phyloP scores from a whole-genome alignment of 192 early-diverging fungal species.

The Phlyctochytrium arcticum region DNA sequence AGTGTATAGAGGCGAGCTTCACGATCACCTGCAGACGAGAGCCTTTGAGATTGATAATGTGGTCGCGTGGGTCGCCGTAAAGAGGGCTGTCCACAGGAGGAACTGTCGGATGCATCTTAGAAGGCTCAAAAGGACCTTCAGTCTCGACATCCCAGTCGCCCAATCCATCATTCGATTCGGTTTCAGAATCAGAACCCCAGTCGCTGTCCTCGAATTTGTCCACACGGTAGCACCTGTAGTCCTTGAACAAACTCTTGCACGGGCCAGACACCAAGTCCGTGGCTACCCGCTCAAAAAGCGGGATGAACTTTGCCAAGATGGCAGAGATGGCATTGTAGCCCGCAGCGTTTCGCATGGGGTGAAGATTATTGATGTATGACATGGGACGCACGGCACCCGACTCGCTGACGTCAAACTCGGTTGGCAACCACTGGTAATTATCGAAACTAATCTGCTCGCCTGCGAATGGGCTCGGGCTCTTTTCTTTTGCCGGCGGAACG shows the following conservation, averaged over 20 bases:
- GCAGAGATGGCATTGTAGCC: slow-evolving; percentile 49
- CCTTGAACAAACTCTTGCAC: neutral
- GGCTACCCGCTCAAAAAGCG: slow-evolving; percentile 51
- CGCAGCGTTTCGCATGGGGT: slow-evolving; percentile 42
- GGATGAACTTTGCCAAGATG: slow-evolving; percentile 54
- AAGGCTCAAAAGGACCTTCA: neutral
- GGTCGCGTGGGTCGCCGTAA: neutral
- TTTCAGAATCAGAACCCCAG: neutral
- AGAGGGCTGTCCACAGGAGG: neutral
- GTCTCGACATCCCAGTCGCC: neutral
- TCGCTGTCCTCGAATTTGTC: slow-evolving; percentile 19
- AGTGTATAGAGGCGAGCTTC: slow-evolving; percentile 64
- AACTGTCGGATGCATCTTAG: neutral
- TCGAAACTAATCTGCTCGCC: neutral
- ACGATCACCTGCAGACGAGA: slow-evolving; percentile 58
- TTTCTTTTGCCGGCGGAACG: too few species aligned
- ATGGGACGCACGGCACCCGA: slow-evolving; percentile 42
- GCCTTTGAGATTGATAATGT: slow-evolving; percentile 30
- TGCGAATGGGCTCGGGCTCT: neutral
- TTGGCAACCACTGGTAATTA: slow-evolving; percentile 62
- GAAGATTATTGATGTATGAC: slow-evolving; percentile 76
- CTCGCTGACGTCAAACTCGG: slow-evolving; percentile 52
- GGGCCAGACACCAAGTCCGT: neutral
- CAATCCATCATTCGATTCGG: neutral
- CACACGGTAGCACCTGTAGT: slow-evolving; percentile 14